Conservation (phyloP, 257 asterid genomes). For the Solanum ossicruentum region DNA sequence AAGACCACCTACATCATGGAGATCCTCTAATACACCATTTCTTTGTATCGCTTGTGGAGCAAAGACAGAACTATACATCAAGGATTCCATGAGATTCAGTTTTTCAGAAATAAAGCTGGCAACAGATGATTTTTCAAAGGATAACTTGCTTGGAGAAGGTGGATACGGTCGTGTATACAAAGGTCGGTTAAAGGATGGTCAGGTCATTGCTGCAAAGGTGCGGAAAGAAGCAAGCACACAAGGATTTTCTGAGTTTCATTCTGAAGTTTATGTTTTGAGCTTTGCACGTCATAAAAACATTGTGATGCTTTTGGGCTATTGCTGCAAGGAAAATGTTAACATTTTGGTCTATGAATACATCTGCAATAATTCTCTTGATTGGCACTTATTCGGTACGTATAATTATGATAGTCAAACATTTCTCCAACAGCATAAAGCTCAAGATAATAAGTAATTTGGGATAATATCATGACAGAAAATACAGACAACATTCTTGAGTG, state of each 20-base stretch:
- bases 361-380: conserved; percentile 67
- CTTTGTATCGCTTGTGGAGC: conserved; percentile 64
- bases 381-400: conserved; percentile 68
- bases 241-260: conserved; percentile 56
- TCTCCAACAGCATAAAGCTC: neutral
- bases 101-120: conserved; percentile 69
- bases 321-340: conserved; percentile 68
- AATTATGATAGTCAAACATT: neutral
- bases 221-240: conserved; percentile 68
- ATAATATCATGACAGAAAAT: conserved; percentile 29
- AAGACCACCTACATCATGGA: conserved; percentile 19
- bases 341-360: conserved; percentile 69
- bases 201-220: conserved; percentile 72
- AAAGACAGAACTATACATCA: conserved; percentile 43
- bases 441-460: neutral
- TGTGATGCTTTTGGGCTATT: conserved; percentile 78
- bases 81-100: conserved; percentile 39
- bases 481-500: conserved; percentile 40
- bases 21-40: conserved; percentile 42
- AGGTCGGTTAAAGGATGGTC: conserved; percentile 64
- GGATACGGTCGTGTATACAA: conserved; percentile 72
- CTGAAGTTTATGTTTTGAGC: conserved; percentile 57
- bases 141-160: conserved; percentile 73
- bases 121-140: conserved; percentile 48
- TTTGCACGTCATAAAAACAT: conserved; percentile 75